Base-by-base conservation (phyloP, 495 filamentous ascomycete genomes). In the Thozetella sp. region DNA sequence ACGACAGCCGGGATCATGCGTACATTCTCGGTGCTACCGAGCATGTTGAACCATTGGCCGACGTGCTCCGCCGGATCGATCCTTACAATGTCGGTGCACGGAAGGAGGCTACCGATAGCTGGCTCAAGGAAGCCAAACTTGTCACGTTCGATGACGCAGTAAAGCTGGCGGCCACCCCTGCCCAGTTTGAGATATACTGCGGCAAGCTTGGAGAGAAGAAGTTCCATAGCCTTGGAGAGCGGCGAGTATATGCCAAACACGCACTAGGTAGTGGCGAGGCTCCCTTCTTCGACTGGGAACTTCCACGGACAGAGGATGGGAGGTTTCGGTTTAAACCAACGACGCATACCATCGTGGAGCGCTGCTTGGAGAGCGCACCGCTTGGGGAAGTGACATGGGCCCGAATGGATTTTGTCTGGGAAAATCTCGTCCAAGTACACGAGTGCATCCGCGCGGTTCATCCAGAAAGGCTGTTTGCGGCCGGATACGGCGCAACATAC, bases 341-440 rank as follows among this genome's bases (percentile, higher is more conserved):
- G 17, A 57, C 63, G 19, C 51, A 60, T 10, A 57, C 61, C 2
- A 45, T 64, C 13, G 58, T 67, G n/a, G 64, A 67, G 22, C 61
- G 64, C 10, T 60, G 60, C 1, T 12, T 67, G 30, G 61, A 55
- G 20, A 60, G 60, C 12, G 64, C 64, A 25, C 64, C 64, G 15
- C 57, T 67, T 13, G 64, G 64, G n/a, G 64, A 67, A 20, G 64
- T 64, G 12, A 67, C 64, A 12, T 67, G 64, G 64, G 64, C 64
- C 4, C 51, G 64, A 22, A 67, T 67, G 64, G 64, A 67, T 50
- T 37, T 37, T 15, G 30, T 37, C 15, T 37, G 30, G 30, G 30
- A 37, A 6, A 15, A 37, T 37, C 15, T 37, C 15, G 30, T 37
- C 30, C 6, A 37, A 37, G 30, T 37, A 6, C 30, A 37, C 15